phyloP scores from a whole-genome alignment of 2,329 filamentous ascomycete species.

The Alternaria angustiovoidea region DNA sequence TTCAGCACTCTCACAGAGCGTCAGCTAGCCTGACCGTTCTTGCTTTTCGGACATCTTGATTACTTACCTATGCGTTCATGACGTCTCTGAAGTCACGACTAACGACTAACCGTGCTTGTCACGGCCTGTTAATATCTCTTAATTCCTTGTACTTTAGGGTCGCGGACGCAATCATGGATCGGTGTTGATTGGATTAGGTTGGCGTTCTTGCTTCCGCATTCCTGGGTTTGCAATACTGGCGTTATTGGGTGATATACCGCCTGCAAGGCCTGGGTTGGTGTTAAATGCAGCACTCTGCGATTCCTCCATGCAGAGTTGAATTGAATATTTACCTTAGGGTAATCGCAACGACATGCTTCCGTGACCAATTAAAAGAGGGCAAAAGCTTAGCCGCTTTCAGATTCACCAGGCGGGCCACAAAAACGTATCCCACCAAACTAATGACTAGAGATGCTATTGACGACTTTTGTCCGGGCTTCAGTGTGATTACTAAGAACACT shows the following conservation, averaged over 20 bases:
- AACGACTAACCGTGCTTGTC: slow-evolving; percentile 13
- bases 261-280: slow-evolving; percentile 9
- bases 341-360: not conserved
- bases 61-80: slow-evolving; percentile 11
- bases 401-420: not conserved
- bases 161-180: not conserved
- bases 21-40: slow-evolving; percentile 21
- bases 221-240: slow-evolving; percentile 7
- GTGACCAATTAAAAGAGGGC: not conserved
- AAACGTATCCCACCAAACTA: not conserved
- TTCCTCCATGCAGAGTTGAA: slow-evolving; percentile 5
- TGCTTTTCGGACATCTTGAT: slow-evolving; percentile 16
- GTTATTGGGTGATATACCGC: slow-evolving; percentile 17
- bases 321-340: slow-evolving; percentile 1
- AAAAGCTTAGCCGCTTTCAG: not conserved
- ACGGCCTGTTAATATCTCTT: slow-evolving; percentile 17
- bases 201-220: not conserved
- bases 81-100: slow-evolving; percentile 19
- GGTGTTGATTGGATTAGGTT: slow-evolving; percentile 5
- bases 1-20: slow-evolving; percentile 33
- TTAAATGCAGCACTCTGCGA: slow-evolving; percentile 4
- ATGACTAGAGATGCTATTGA: not conserved
- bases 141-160: slow-evolving; percentile 13
- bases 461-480: not conserved
- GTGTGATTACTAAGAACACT: not conserved